Evolutionary conservation across 495 filamentous ascomycete species (phyloP).

Genomic region (Aspergillus olivimuriae): DNA sequence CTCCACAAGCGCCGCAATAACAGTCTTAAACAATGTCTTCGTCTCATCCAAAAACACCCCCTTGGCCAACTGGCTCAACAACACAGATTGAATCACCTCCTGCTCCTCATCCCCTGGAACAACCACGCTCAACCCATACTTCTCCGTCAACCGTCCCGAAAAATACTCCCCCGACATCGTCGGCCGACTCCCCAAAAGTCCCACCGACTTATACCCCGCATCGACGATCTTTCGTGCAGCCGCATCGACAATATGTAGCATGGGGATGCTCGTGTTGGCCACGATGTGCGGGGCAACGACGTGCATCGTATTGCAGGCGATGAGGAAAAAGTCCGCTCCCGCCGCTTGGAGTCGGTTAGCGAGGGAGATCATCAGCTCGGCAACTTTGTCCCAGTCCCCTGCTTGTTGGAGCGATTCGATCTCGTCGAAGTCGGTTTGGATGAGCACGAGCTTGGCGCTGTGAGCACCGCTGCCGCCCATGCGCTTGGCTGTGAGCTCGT

Average conservation of each 20-base stretch:
- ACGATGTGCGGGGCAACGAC: neutral
- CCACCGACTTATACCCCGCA: conserved; percentile 8
- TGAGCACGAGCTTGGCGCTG: conserved; percentile 11
- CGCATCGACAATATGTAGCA: conserved; percentile 17
- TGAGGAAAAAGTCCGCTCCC: conserved; percentile 12
- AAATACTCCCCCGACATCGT: conserved; percentile 10
- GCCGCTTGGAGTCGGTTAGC: conserved; percentile 3
- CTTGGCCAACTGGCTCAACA: conserved; percentile 2
- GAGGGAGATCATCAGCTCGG: neutral
- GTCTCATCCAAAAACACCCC: conserved; percentile 8
- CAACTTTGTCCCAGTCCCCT: conserved; percentile 12
- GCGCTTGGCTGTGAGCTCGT: conserved; percentile 6
- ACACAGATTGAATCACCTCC: neutral
- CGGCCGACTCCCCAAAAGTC: conserved; percentile 8
- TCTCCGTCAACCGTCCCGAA: neutral
- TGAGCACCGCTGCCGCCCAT: conserved; percentile 12
- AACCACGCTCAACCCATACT: neutral
- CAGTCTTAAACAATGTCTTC: conserved; percentile 1
- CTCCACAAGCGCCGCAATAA: conserved; percentile 5
- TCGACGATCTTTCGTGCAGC: conserved; percentile 4
- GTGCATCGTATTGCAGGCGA: conserved; percentile 16
- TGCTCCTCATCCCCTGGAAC: conserved; percentile 4
- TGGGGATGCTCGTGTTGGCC: conserved; percentile 7
- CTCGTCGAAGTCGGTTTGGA: conserved; percentile 16
- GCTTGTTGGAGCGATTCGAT: conserved; percentile 5